Percentiles rank a stretch among this genome's conserved stretches.
phyloP scores from a whole-genome alignment of 2,329 filamentous ascomycete species.

The Ophiostoma ulmi region DNA sequence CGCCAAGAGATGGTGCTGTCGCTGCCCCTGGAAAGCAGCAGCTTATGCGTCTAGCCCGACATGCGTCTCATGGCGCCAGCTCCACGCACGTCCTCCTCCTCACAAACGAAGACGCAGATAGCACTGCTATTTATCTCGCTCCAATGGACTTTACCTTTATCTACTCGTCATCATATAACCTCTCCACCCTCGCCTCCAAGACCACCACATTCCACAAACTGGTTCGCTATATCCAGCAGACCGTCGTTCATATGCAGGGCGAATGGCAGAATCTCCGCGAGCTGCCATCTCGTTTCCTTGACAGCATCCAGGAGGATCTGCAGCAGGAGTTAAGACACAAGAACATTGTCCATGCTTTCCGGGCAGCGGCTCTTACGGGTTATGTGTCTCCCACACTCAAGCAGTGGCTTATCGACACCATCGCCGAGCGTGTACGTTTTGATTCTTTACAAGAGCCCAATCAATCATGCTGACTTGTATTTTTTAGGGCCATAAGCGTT shows the following conservation, averaged over 20 bases:
- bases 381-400: constrained; percentile 68
- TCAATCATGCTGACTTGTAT: neutral
- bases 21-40: constrained; percentile 26
- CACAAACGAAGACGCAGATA: constrained; percentile 35
- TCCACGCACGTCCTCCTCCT: constrained; percentile 73
- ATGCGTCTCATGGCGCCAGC: constrained; percentile 66
- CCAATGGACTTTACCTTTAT: constrained; percentile 82
- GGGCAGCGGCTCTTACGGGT: constrained; percentile 79
- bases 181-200: constrained; percentile 80
- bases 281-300: constrained; percentile 70
- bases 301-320: constrained; percentile 70
- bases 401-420: constrained; percentile 83
- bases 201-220: constrained; percentile 83
- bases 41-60: constrained; percentile 39
- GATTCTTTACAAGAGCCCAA: too few relatives aligned
- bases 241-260: constrained; percentile 68
- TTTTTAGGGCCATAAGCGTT: constrained; percentile 44
- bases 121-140: constrained; percentile 54
- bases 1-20: constrained; percentile 18
- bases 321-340: constrained; percentile 50
- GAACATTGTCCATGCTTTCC: constrained; percentile 68
- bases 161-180: constrained; percentile 68
- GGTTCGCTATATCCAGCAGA: constrained; percentile 76
- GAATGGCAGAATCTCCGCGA: constrained; percentile 83
- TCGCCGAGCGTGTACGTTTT: constrained; percentile 60